phyloP scores from a whole-genome alignment of 2,329 filamentous ascomycete genomes.

The Ciborinia camelliae region DNA sequence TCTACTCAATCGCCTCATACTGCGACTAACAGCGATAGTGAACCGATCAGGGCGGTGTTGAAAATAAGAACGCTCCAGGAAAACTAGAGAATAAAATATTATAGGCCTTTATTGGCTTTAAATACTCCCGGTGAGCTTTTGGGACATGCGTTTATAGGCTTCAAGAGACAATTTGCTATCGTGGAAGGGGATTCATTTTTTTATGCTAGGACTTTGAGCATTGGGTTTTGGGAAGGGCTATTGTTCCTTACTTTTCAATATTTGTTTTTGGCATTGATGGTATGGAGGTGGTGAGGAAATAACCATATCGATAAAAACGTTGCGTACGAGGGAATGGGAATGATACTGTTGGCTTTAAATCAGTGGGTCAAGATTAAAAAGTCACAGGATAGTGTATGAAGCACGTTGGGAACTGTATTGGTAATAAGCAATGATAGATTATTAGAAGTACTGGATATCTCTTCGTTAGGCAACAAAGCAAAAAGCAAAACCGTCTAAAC shows the following conservation, averaged over 20 bases:
- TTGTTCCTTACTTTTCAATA: neutral
- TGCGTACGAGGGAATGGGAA: neutral
- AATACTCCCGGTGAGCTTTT: too few species aligned
- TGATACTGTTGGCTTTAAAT: neutral
- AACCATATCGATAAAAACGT: neutral
- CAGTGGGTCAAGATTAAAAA: neutral
- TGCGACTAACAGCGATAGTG: too few species aligned
- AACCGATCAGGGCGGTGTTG: too few species aligned
- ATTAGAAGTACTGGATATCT: conserved; percentile 13
- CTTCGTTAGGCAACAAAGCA: neutral
- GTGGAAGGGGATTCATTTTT: too few species aligned
- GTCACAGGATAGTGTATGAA: neutral
- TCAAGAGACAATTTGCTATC: too few species aligned
- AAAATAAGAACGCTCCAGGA: too few species aligned
- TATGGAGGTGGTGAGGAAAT: neutral
- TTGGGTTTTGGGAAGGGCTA: neutral
- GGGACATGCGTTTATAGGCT: too few species aligned
- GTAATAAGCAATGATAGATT: neutral
- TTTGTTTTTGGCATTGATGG: neutral
- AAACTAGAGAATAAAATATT: too few species aligned
- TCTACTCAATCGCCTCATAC: too few species aligned
- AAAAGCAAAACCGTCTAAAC: neutral
- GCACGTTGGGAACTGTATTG: neutral
- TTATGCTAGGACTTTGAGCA: too few species aligned
- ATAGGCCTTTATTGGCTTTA: too few species aligned